Base-by-base conservation (phyloP, 2,329 filamentous ascomycete species). In the Stagonosporopsis rhizophila region DNA sequence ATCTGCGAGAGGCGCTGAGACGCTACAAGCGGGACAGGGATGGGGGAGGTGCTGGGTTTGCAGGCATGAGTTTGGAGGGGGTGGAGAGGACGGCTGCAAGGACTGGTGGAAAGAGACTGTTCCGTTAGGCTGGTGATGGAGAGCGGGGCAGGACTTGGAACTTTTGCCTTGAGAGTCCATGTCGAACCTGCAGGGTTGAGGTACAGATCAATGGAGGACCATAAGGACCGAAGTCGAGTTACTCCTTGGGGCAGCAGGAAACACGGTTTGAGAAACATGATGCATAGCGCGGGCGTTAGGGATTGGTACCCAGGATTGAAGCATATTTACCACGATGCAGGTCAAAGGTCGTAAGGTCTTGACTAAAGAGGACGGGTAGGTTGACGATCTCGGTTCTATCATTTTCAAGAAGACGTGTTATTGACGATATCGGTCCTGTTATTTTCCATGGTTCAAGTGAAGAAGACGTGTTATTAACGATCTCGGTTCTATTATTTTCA, bases 1-100 rank as follows among this genome's bases (percentile, higher is more conserved):
- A 93, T 74, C 74, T 94, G 41, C 81, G 89, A 19, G 90, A 93
- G 73, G 89, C 90, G 5, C 80, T 89, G 71, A 81, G 89, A 52
- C 81, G 89, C 44, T 90, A 91, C 73, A 88, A 85, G 70, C 74
- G 82, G 40, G 79, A 84, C 22, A 79, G 84, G 4, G 88, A 89
- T 66, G 87, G 87, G 30, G 85, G 86, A 0, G 85, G 85, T 0
- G 79, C 81, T 6, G 81, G 81, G 1, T 81, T 82, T 59, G 78
- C 78, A 35, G 81, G 80, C 1, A 66, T 82, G 67, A 82, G 80
- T 69, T 51, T 82, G 54, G 79, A 81, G 58, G 80, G 80, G 0
- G 72, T 75, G 61, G 76, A 81, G 72, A 74, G 75, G 61, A 73
- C 77, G 23, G 75, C 79, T 42, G 74, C 73, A 6, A 73, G 78